Base-by-base conservation (phyloP, 169 alveolate genomes). In the Fabrea salina region DNA sequence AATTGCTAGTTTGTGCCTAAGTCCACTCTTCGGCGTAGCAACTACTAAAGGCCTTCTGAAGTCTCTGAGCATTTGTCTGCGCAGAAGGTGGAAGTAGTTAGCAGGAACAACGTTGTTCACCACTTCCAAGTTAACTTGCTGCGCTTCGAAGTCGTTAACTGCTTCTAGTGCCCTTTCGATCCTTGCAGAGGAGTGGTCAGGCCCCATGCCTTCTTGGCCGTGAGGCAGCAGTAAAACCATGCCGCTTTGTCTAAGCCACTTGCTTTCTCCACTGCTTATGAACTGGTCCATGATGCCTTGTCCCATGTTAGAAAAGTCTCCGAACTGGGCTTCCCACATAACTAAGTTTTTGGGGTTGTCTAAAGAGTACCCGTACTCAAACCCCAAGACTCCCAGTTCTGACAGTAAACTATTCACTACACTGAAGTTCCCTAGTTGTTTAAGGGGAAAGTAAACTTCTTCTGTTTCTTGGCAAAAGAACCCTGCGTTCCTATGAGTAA, bases 121-220 rank as follows among this genome's bases (percentile, higher is more conserved):
- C 41, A 91, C 43, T 70, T 84, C 64, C 68, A 87, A 80, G 61
- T 91, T 91, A 58, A 57, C 41, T 53, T 51, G 75, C 70, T 7
- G 22, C 25, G 61, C 51, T 56, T 25, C 58, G 67, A 67, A 53
- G 56, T 49, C 51, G 41, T 22, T 71, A 41, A 53, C 83, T 81
- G 39, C 71, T 71, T 59, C 84, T 64, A 5, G 87, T 59, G 86
- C 85, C 72, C 93, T 87, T 80, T 87, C 95, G 59, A 87, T 83
- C 64, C 87, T 86, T 40, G 91, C 87, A 59, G 88, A 66, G 3
- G 95, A 87, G 64, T 90, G 95, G 61, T 90, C 95, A 19, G 93
- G 93, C 5, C 95, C 95, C 37, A 89, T 80, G 6, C 93, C 95
- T 76, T 90, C 95, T 76, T 61, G 86, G 16, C 95, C 95, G 35